phyloP scores from a whole-genome alignment of 1,139 yeast species.

The Protomyces lactucae-debilis region DNA sequence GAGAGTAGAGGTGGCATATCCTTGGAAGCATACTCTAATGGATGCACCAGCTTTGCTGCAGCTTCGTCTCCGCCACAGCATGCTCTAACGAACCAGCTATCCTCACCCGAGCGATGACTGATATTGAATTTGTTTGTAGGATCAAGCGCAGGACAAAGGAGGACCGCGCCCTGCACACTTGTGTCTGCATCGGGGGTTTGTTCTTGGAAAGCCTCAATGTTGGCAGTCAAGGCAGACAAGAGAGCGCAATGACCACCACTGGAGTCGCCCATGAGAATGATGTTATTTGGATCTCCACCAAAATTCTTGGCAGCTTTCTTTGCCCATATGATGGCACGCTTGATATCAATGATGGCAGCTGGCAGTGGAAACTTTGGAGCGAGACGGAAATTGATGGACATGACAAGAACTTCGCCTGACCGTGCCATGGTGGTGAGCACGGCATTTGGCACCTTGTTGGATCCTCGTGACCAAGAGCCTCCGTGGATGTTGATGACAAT shows the following conservation, averaged over 20 bases:
- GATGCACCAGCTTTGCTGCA: background rate
- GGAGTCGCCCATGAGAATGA: slow-evolving; percentile 16
- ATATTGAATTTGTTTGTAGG: background rate
- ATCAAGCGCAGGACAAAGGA: slow-evolving; percentile 13
- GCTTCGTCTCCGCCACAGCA: slow-evolving; percentile 5
- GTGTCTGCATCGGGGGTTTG: background rate
- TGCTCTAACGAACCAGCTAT: background rate
- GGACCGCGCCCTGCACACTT: slow-evolving; percentile 4
- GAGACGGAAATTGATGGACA: slow-evolving; percentile 11
- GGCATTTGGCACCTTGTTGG: slow-evolving; percentile 13
- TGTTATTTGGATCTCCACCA: slow-evolving; percentile 17
- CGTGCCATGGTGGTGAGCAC: slow-evolving; percentile 5
- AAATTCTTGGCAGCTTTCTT: slow-evolving; percentile 1
- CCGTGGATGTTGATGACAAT: slow-evolving; percentile 21
- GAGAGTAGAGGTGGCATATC: slow-evolving; percentile 5
- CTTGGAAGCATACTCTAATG: background rate
- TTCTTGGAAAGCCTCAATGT: background rate
- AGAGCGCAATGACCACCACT: slow-evolving; percentile 24
- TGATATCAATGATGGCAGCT: slow-evolving; percentile 14
- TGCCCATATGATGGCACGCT: slow-evolving; percentile 4
- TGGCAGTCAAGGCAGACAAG: slow-evolving; percentile 3
- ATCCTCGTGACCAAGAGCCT: slow-evolving; percentile 15
- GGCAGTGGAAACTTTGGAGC: slow-evolving; percentile 15
- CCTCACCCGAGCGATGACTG: background rate
- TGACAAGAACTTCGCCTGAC: slow-evolving; percentile 8